Evolutionary conservation across 495 filamentous ascomycete species (phyloP).

Genomic region (Rusavskia elegans): DNA sequence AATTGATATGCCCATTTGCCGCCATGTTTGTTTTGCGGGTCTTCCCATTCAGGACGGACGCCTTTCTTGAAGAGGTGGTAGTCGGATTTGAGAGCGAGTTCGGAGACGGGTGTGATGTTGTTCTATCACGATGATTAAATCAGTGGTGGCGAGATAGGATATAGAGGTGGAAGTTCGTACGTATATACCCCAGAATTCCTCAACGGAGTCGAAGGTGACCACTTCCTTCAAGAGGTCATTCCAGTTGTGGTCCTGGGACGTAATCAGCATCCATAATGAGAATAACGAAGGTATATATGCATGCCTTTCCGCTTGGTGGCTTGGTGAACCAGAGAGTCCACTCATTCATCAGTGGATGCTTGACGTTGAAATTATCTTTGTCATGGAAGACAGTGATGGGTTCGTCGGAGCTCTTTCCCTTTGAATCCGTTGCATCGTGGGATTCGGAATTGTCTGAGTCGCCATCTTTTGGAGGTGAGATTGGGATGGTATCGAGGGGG

Average conservation of each 20-base stretch:
- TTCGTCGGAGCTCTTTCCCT: conserved; percentile 29
- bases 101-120: conserved; percentile 92
- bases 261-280: conserved; percentile 7
- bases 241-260: conserved; percentile 80
- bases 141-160: not conserved
- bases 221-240: conserved; percentile 96
- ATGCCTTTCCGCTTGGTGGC: conserved; percentile 88
- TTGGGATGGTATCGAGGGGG: conserved; percentile 49
- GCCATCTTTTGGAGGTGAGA: conserved; percentile 45
- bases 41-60: conserved; percentile 96
- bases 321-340: conserved; percentile 99
- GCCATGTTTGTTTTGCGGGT: conserved; percentile 82
- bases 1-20: conserved; percentile 89
- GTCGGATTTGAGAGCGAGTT: conserved; percentile 91
- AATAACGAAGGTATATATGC: not conserved
- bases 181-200: conserved; percentile 99
- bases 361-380: conserved; percentile 96
- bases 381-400: conserved; percentile 89
- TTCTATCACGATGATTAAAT: conserved; percentile 41
- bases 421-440: conserved; percentile 16
- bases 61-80: conserved; percentile 99
- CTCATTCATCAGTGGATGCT: conserved; percentile 87
- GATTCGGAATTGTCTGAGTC: conserved; percentile 15
- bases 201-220: conserved; percentile 93
- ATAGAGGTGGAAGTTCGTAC: conserved; percentile 37